These are phyloP conservation scores for Candida sanyaensis DNA, from an alignment of 1,139 yeast species.

Conservation along the genomic window DNA sequence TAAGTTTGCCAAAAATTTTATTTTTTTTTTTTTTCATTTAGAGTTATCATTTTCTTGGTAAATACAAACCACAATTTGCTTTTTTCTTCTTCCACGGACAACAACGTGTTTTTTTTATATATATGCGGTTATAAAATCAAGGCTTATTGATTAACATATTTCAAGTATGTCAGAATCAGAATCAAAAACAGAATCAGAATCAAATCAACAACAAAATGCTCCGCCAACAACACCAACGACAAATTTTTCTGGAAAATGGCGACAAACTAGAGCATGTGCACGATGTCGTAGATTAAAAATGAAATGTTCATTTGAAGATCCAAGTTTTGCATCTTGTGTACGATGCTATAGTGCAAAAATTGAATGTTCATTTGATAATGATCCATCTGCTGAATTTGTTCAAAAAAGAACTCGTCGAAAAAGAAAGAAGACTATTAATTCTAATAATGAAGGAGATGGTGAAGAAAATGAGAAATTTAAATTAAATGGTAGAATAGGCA, in stretches of 20 bases:
- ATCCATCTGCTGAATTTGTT: constrained; percentile 39
- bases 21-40: too few relatives aligned
- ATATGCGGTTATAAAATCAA: too few relatives aligned
- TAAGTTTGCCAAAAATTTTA: too few relatives aligned
- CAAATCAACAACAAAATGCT: not conserved
- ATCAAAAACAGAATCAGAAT: too few relatives aligned
- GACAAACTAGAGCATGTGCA: constrained; percentile 56
- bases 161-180: too few relatives aligned
- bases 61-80: too few relatives aligned
- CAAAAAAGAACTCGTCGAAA: constrained; percentile 5
- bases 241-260: constrained; percentile 35
- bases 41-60: too few relatives aligned
- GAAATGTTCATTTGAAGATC: constrained; percentile 55
- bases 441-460: not conserved
- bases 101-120: too few relatives aligned
- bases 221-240: too few relatives aligned
- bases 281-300: constrained; percentile 57
- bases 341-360: constrained; percentile 48
- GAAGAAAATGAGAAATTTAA: constrained; percentile 6
- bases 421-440: constrained; percentile 7
- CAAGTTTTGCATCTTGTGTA: constrained; percentile 42
- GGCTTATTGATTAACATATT: too few relatives aligned
- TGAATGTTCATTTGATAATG: constrained; percentile 49
- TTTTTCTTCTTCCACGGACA: too few relatives aligned
- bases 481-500: constrained; percentile 5